A percentile compares a stretch with the other conserved stretches of the same genome.
phyloP scores from a whole-genome alignment of 1,139 yeast species.

The Debaryomyces nepalensis region DNA sequence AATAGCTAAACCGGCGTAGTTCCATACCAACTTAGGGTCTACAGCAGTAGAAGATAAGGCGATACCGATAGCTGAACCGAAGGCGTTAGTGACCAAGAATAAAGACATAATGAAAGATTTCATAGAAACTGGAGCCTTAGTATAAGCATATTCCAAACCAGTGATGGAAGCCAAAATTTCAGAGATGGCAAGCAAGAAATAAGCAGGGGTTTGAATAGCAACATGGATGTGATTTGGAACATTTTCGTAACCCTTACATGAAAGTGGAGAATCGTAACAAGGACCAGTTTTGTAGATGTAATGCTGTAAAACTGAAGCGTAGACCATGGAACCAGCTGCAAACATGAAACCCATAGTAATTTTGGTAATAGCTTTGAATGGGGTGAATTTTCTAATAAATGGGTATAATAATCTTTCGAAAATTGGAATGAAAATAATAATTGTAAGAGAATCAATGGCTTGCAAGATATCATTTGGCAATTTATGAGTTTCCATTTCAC shows the following conservation, averaged over 20 bases:
- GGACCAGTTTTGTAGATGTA: constrained; percentile 75
- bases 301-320: constrained; percentile 83
- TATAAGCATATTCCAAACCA: constrained; percentile 71
- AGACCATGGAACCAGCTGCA: constrained; percentile 70
- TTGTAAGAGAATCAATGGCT: constrained; percentile 63
- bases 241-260: constrained; percentile 33
- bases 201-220: constrained; percentile 68
- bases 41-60: constrained; percentile 68
- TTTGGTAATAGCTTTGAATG: constrained; percentile 71
- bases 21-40: constrained; percentile 73
- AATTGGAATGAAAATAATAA: constrained; percentile 65
- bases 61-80: constrained; percentile 75
- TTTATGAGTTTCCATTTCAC: constrained; percentile 63
- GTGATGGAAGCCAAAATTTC: constrained; percentile 71
- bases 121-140: constrained; percentile 69
- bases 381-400: constrained; percentile 56
- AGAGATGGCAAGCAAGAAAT: constrained; percentile 61
- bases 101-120: constrained; percentile 68
- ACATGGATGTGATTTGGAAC: constrained; percentile 60
- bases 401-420: constrained; percentile 60
- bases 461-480: constrained; percentile 71
- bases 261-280: constrained; percentile 66
- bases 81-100: constrained; percentile 63
- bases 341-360: constrained; percentile 77
- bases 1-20: constrained; percentile 64